Percentiles rank a stretch among this genome's conserved stretches.
Conservation (phyloP, 2,329 filamentous ascomycete species). For the Geosmithia putterillii region DNA sequence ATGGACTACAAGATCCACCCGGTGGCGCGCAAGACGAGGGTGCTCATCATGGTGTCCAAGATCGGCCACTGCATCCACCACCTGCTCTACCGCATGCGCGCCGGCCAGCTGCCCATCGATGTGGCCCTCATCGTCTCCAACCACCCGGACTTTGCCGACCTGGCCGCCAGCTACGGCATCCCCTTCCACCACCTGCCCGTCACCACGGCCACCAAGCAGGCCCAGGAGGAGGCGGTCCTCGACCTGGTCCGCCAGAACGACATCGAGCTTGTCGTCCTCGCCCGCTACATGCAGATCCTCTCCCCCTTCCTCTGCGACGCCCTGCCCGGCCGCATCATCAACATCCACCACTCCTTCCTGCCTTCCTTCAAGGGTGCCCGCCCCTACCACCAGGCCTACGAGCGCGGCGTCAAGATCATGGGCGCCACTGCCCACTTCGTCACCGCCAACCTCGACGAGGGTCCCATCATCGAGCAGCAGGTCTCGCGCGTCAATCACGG, state of each 20-base stretch:
- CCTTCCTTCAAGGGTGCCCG: slow-evolving; percentile 81
- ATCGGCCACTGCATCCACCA: slow-evolving; percentile 81
- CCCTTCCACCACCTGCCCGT: slow-evolving; percentile 74
- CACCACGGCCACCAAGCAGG: slow-evolving; percentile 61
- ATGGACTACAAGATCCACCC: slow-evolving; percentile 64
- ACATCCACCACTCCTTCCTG: slow-evolving; percentile 82
- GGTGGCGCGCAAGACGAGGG: slow-evolving; percentile 55
- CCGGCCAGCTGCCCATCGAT: slow-evolving; percentile 62
- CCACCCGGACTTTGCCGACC: slow-evolving; percentile 58
- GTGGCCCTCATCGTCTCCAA: slow-evolving; percentile 67
- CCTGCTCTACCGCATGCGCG: slow-evolving; percentile 66
- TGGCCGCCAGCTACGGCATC: slow-evolving; percentile 63
- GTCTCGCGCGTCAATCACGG: slow-evolving; percentile 66
- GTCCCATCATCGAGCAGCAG: slow-evolving; percentile 79
- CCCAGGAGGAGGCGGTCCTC: slow-evolving; percentile 61
- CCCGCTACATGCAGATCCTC: slow-evolving; percentile 81
- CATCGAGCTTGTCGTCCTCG: slow-evolving; percentile 70
- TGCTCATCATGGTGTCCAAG: slow-evolving; percentile 84
- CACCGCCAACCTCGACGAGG: slow-evolving; percentile 74
- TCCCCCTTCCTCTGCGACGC: slow-evolving; percentile 61
- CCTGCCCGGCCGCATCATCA: slow-evolving; percentile 82
- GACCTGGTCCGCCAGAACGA: slow-evolving; percentile 55
- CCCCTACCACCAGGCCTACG: slow-evolving; percentile 80
- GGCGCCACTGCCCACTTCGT: slow-evolving; percentile 80
- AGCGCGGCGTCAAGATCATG: slow-evolving; percentile 79